Evolutionary conservation across 805 yeast genomes (phyloP), one percentile per base, ranked within the genome.

Genomic region (Yamadazyma endophytica): DNA sequence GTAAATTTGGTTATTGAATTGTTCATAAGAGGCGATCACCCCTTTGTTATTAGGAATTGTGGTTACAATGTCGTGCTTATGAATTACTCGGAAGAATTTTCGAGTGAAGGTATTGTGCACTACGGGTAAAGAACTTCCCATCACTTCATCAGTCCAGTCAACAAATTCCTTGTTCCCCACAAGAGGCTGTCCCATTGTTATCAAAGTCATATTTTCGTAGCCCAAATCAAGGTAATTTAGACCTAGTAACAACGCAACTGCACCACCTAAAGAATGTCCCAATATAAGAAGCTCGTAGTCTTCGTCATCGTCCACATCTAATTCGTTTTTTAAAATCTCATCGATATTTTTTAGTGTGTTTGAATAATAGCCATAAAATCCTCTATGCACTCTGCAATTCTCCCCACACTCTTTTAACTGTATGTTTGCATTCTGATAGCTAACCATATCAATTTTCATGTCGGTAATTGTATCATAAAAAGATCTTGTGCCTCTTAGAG

Each of bases 161-260:
- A 56, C 54, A 33, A 68, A 64, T n/a, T 44, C 46, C 12, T 44
- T 35, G 40, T 68, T 67, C 2, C 73, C 74, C 5, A 64, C 35
- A 14, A 63, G 48, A 0, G 74, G 74, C 43, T 58, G 72, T 2
- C 73, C 74, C 62, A 66, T 54, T 1, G 73, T 65, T 4, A 64
- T 55, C 23, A 68, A 27, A 1, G 53, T 48, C 23, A 56, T 28
- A 14, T 50, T 48, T 12, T 55, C 49, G 33, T 44, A 56, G 2
- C 68, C 67, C 31, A 52, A 36, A 35, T 58, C 64, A 8, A 59
- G 43, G 31, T 52, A 58, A 32, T 64, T 59, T 11, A 66, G 44
- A 5, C 60, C 60, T 9, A 67, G 37, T 2, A 68, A 43, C 9
- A 61, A 40, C 0, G 62, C 66, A 19, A 66, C 56, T 2, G 69